Evolutionary conservation across 768 basidiomycete genomes (phyloP).

Genomic region (Hydnum rufescens): DNA sequence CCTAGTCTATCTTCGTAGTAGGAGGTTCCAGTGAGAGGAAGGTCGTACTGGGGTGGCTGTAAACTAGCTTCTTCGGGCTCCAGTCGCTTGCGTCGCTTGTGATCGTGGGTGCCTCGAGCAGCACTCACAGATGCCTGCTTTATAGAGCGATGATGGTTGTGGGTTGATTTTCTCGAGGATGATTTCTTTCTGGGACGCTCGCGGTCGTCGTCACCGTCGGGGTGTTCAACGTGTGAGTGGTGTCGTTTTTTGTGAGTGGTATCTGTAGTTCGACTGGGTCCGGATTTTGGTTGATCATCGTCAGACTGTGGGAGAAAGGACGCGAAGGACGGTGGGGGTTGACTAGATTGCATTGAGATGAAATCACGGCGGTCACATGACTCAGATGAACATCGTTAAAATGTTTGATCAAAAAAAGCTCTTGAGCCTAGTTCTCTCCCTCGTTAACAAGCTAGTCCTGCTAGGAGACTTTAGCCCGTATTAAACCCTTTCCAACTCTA

Average conservation of each 20-base stretch:
- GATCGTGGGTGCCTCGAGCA: neutral
- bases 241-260: neutral
- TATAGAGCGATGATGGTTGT: neutral
- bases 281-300: no score
- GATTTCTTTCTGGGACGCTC: neutral
- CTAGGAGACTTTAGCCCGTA: no score
- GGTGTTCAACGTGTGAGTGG: neutral
- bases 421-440: no score
- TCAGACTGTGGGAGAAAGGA: neutral
- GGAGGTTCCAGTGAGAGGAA: neutral
- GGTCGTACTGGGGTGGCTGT: neutral
- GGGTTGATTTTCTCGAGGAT: neutral
- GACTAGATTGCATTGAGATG: neutral
- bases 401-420: no score
- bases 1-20: neutral
- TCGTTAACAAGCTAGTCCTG: no score
- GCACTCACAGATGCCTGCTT: neutral
- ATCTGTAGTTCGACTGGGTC: no score
- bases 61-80: neutral
- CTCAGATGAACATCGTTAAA: no score
- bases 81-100: neutral
- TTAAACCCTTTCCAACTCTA: no score
- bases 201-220: neutral
- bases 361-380: no score
- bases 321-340: neutral